Percentiles rank a stretch among this genome's conserved stretches.
Conservation (phyloP, 495 filamentous ascomycete genomes). For the Cercophora samala region DNA sequence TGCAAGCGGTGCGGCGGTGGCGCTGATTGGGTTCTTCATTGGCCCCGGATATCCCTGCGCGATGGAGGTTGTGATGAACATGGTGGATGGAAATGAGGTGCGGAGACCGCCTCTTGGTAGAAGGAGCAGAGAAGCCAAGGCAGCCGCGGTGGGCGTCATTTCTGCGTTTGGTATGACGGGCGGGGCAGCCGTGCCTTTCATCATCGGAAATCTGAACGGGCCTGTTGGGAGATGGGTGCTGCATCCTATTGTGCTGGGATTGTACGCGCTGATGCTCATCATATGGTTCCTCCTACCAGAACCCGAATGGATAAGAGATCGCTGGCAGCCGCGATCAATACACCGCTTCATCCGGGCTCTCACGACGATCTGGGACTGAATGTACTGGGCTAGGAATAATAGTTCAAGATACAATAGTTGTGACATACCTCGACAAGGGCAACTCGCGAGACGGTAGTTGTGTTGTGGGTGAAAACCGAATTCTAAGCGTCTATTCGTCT, state of each 20-base stretch:
- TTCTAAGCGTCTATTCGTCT: slow-evolving; percentile 7
- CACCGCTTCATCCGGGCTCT: neutral
- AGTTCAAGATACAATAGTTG: neutral
- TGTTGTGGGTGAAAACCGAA: neutral
- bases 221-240: slow-evolving; percentile 68
- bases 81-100: slow-evolving; percentile 56
- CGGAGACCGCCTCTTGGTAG: slow-evolving; percentile 17
- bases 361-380: neutral
- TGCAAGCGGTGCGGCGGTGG: slow-evolving; percentile 65
- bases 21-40: slow-evolving; percentile 70
- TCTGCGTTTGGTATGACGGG: slow-evolving; percentile 71
- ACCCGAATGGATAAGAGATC: slow-evolving; percentile 55
- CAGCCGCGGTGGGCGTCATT: slow-evolving; percentile 66
- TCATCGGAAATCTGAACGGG: slow-evolving; percentile 68
- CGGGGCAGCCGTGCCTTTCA: slow-evolving; percentile 70
- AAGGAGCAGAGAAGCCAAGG: slow-evolving; percentile 46
- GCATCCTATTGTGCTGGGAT: slow-evolving; percentile 64
- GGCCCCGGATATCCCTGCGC: slow-evolving; percentile 76
- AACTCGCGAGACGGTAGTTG: neutral
- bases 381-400: neutral
- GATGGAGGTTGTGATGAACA: slow-evolving; percentile 60
- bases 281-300: slow-evolving; percentile 61
- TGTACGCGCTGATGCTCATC: slow-evolving; percentile 67
- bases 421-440: neutral
- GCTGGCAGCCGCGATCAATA: neutral